Conservation (phyloP, 352 stramenopile genomes). For the Plasmopara viticola region DNA sequence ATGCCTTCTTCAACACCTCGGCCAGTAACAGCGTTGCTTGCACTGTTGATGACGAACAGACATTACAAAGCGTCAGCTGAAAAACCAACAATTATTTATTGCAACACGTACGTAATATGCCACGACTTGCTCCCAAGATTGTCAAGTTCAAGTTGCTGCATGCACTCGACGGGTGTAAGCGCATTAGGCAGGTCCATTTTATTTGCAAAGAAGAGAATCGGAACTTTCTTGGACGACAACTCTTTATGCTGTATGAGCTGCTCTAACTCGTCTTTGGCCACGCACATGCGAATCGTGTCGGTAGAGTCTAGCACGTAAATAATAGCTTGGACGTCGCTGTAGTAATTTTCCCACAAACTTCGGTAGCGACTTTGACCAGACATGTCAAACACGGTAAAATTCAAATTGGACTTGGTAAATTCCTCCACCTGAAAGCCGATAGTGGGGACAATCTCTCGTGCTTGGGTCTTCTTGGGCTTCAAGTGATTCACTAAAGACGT, state of each 20-base stretch:
- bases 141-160: constrained; percentile 72
- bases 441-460: constrained; percentile 80
- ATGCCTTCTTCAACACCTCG: constrained; percentile 77
- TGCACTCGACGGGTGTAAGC: constrained; percentile 73
- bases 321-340: constrained; percentile 77
- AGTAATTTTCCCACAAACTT: constrained; percentile 84
- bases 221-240: constrained; percentile 57
- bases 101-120: constrained; percentile 68
- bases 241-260: constrained; percentile 80
- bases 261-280: constrained; percentile 84
- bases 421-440: constrained; percentile 89
- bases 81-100: not conserved
- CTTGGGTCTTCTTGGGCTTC: constrained; percentile 84
- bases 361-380: constrained; percentile 77
- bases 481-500: constrained; percentile 90
- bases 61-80: not conserved
- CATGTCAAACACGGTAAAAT: constrained; percentile 91
- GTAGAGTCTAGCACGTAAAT: constrained; percentile 89
- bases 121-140: constrained; percentile 74
- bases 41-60: constrained; percentile 23
- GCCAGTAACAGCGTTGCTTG: constrained; percentile 77
- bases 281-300: constrained; percentile 79
- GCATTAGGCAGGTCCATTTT: constrained; percentile 80
- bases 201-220: constrained; percentile 84
- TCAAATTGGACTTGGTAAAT: constrained; percentile 88